Percentiles rank a stretch among this genome's conserved stretches.
Conservation (phyloP, 352 stramenopile genomes). For the Phytopythium helicoides region DNA sequence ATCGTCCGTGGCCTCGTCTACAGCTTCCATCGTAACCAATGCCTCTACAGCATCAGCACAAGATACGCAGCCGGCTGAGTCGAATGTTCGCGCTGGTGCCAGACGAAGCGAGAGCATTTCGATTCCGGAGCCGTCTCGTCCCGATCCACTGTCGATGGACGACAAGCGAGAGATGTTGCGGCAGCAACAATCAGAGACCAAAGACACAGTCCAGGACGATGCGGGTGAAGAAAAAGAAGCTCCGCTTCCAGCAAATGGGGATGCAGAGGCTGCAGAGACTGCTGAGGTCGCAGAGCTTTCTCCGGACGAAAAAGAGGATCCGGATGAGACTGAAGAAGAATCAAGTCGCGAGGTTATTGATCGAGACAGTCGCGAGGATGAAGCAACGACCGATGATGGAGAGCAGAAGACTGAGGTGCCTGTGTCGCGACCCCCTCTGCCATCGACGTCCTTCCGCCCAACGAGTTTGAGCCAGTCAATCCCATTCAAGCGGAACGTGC, state of each 20-base stretch:
- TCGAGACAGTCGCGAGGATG: conserved; percentile 4
- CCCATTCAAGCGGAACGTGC: conserved; percentile 39
- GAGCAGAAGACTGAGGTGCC: not conserved
- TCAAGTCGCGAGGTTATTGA: not conserved
- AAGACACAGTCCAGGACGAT: conserved; percentile 2
- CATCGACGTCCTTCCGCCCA: conserved; percentile 54
- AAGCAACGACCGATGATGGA: conserved; percentile 1
- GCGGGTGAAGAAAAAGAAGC: conserved; percentile 8
- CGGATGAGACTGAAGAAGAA: not conserved
- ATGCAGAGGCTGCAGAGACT: not conserved
- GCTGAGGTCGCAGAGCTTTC: not conserved
- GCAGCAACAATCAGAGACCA: conserved; percentile 7
- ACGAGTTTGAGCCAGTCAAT: conserved; percentile 87
- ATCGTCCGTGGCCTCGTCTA: conserved; percentile 24
- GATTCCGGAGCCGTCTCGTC: conserved; percentile 34
- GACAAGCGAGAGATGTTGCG: conserved; percentile 15
- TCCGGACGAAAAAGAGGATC: not conserved
- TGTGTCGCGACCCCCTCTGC: conserved; percentile 30
- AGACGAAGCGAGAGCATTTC: conserved; percentile 58
- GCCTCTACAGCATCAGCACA: not conserved
- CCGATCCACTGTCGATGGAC: conserved; percentile 19
- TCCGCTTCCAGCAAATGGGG: conserved; percentile 1
- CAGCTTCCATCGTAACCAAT: conserved; percentile 14
- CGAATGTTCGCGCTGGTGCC: conserved; percentile 4
- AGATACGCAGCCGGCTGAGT: not conserved